These are phyloP conservation scores for Paradendryphiella salina DNA, from an alignment of 2,329 filamentous ascomycete species.

Conservation along the genomic window DNA sequence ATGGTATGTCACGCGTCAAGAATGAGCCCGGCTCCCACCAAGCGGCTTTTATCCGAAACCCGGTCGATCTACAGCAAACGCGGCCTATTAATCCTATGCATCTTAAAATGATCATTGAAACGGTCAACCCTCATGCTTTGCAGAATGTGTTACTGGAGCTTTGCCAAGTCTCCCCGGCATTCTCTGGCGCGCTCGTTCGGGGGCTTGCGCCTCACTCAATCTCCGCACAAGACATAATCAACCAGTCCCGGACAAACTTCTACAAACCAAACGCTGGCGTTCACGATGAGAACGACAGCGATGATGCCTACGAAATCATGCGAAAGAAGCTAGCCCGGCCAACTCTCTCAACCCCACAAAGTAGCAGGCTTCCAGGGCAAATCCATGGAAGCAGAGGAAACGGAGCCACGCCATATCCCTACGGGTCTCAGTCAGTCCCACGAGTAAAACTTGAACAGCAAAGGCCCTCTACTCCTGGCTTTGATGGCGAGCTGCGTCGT, in stretches of 20 bases:
- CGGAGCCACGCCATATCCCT: not conserved
- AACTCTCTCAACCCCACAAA: not conserved
- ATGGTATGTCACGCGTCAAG: conserved; percentile 2
- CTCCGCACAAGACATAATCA: conserved; percentile 29
- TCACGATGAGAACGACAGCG: conserved; percentile 9
- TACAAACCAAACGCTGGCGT: not conserved
- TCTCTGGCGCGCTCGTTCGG: conserved; percentile 39
- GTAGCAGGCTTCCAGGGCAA: not conserved
- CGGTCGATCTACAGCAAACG: conserved; percentile 9
- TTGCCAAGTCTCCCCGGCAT: conserved; percentile 38
- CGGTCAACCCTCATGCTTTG: conserved; percentile 23
- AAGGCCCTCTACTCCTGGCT: conserved; percentile 8
- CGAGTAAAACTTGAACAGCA: conserved; percentile 17
- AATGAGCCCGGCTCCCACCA: not conserved
- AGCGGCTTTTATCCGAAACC: not conserved
- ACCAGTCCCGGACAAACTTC: conserved; percentile 8
- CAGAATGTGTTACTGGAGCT: conserved; percentile 32
- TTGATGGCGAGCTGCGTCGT: conserved; percentile 15
- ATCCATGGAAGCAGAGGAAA: not conserved
- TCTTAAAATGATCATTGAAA: conserved; percentile 35
- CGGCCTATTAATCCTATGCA: conserved; percentile 30
- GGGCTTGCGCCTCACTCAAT: conserved; percentile 39
- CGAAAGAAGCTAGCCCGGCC: conserved; percentile 1
- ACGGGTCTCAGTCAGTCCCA: conserved; percentile 7
- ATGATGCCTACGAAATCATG: conserved; percentile 13